These are phyloP conservation scores for Colletotrichum chlorophyti DNA, from an alignment of 2,329 filamentous ascomycete genomes.

Conservation along the genomic window DNA sequence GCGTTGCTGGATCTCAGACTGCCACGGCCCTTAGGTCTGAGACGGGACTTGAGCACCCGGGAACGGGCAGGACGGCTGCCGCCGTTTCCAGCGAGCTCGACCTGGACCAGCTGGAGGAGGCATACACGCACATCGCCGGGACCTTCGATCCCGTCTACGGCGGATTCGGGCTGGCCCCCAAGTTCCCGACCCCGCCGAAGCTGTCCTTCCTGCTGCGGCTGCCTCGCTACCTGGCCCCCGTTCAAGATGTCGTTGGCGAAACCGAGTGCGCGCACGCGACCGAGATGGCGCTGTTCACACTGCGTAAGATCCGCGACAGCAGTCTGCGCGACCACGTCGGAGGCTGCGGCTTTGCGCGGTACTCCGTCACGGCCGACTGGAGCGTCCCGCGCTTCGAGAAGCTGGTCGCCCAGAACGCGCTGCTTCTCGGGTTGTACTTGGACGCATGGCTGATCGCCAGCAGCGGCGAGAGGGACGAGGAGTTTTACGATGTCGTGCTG, in stretches of 20 bases:
- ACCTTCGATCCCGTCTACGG: slow-evolving; percentile 82
- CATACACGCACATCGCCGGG: slow-evolving; percentile 78
- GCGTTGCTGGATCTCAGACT: slow-evolving; percentile 24
- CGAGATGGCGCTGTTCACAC: slow-evolving; percentile 80
- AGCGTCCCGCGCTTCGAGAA: slow-evolving; percentile 96
- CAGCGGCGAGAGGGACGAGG: slow-evolving; percentile 60
- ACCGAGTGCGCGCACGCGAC: slow-evolving; percentile 76
- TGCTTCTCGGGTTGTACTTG: slow-evolving; percentile 82
- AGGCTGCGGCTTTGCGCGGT: slow-evolving; percentile 67
- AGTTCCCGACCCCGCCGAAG: slow-evolving; percentile 89
- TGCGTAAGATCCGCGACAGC: slow-evolving; percentile 73
- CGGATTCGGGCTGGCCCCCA: slow-evolving; percentile 83
- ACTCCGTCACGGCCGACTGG: slow-evolving; percentile 92
- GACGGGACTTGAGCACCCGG: slow-evolving; percentile 34
- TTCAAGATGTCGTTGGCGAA: slow-evolving; percentile 87
- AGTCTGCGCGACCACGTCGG: slow-evolving; percentile 64
- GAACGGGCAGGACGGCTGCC: slow-evolving; percentile 7
- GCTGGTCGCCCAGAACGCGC: slow-evolving; percentile 91
- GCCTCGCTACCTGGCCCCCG: slow-evolving; percentile 71
- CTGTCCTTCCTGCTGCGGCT: slow-evolving; percentile 82
- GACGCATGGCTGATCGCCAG: slow-evolving; percentile 76
- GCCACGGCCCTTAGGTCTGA: slow-evolving; percentile 23
- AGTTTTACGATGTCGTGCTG: slow-evolving; percentile 79
- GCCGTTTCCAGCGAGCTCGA: slow-evolving; percentile 74
- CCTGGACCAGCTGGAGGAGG: slow-evolving; percentile 89